phyloP scores from a whole-genome alignment of 1,139 yeast species.

The Pichia sp. region DNA sequence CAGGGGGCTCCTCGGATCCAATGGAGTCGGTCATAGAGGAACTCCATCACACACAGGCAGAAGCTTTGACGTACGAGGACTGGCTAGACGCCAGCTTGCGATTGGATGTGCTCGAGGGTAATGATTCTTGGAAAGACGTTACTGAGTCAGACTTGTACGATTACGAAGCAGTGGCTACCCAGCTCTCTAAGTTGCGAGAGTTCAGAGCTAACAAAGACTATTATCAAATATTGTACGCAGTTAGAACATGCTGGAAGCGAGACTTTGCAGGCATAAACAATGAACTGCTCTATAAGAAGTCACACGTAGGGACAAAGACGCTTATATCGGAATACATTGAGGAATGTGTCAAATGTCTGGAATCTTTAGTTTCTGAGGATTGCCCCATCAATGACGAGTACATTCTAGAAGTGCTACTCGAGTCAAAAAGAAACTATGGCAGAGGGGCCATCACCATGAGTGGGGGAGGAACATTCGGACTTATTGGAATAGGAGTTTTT shows the following conservation, averaged over 20 bases:
- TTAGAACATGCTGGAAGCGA: conserved; percentile 81
- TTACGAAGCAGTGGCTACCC: conserved; percentile 50
- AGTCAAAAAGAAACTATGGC: conserved; percentile 88
- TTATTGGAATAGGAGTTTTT: conserved; percentile 88
- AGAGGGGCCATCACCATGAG: conserved; percentile 87
- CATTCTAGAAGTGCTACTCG: conserved; percentile 72
- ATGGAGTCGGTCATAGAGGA: conserved; percentile 25
- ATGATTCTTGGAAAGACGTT: conserved; percentile 66
- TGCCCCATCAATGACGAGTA: conserved; percentile 62
- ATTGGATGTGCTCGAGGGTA: conserved; percentile 61
- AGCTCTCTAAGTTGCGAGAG: conserved; percentile 53
- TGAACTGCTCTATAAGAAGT: conserved; percentile 66
- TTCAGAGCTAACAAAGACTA: conserved; percentile 60
- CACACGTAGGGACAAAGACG: conserved; percentile 80
- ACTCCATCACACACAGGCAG: conserved; percentile 47
- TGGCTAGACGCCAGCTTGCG: conserved; percentile 65
- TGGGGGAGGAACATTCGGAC: conserved; percentile 94
- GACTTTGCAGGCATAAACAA: conserved; percentile 89
- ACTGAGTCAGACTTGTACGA: conserved; percentile 67
- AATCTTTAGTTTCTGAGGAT: conserved; percentile 40
- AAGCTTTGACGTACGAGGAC: conserved; percentile 59
- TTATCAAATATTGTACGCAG: conserved; percentile 58
- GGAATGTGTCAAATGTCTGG: conserved; percentile 68
- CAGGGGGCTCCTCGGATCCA: neutral
- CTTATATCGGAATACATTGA: conserved; percentile 76